Percentiles rank a stretch among this genome's conserved stretches.
phyloP scores from a whole-genome alignment of 2,329 filamentous ascomycete genomes.

The Epichloe gansuensis region DNA sequence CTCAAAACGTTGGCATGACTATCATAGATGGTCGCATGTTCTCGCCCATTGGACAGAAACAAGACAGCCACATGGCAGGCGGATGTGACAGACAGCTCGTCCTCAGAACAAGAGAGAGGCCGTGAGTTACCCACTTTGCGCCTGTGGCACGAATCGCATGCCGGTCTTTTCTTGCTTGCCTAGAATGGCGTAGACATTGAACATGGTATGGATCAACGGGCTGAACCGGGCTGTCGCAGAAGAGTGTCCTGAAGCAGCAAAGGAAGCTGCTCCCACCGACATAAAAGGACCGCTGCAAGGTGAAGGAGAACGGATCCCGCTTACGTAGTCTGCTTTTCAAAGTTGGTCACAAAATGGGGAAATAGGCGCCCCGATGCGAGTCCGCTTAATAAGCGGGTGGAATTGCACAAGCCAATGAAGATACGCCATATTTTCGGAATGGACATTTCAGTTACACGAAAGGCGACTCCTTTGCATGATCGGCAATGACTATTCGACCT shows the following conservation, averaged over 20 bases:
- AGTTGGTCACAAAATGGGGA: too few species aligned
- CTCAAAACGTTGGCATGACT: too few species aligned
- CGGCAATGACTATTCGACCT: too few species aligned
- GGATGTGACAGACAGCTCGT: background rate
- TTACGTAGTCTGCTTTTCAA: background rate
- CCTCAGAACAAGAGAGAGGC: background rate
- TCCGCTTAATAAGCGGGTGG: too few species aligned
- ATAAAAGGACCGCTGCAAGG: background rate
- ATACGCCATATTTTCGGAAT: too few species aligned
- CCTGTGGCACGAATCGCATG: slow-evolving; percentile 36
- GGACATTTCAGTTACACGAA: too few species aligned
- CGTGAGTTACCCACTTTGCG: slow-evolving; percentile 28
- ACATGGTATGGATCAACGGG: background rate
- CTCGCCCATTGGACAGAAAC: background rate
- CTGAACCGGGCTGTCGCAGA: background rate
- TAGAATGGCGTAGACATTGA: background rate
- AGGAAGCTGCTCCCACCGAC: too few species aligned
- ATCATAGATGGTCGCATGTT: background rate
- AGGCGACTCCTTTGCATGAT: too few species aligned
- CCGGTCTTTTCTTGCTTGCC: slow-evolving; percentile 12
- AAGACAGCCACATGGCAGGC: background rate
- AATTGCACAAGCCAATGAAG: too few species aligned
- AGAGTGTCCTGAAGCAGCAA: too few species aligned
- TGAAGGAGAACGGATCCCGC: slow-evolving; percentile 1
- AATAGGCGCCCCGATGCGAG: too few species aligned